Conservation (phyloP, 441 rosid genomes). For the Erodium chrysanthum region DNA sequence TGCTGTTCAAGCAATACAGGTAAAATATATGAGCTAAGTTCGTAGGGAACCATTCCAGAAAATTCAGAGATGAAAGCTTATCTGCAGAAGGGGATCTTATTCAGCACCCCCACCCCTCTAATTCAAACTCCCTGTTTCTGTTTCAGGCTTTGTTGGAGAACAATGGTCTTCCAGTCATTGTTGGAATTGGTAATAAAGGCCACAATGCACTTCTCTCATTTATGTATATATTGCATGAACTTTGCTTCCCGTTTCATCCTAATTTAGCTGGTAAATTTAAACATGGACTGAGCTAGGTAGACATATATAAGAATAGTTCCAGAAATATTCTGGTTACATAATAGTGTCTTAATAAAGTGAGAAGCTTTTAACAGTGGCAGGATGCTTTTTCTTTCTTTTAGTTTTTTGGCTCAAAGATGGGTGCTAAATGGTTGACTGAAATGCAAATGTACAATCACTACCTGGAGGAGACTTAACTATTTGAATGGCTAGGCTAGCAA, state of each 20-base stretch:
- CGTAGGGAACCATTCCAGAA: constrained; percentile 13
- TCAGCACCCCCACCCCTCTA: background rate
- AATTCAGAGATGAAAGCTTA: constrained; percentile 11
- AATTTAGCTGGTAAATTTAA: background rate
- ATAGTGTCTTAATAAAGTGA: background rate
- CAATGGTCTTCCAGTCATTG: constrained; percentile 75
- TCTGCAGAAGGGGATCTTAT: constrained; percentile 1
- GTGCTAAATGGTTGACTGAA: too few species aligned
- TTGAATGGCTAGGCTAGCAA: too few species aligned
- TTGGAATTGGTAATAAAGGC: constrained; percentile 75
- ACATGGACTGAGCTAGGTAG: constrained; percentile 2
- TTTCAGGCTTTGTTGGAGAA: constrained; percentile 90
- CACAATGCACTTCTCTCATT: constrained; percentile 5
- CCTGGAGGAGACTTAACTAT: too few species aligned
- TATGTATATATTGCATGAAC: background rate
- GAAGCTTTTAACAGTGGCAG: background rate
- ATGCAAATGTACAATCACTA: too few species aligned
- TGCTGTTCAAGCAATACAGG: constrained; percentile 99
- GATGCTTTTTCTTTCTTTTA: background rate
- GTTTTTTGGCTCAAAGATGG: background rate
- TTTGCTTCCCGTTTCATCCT: background rate
- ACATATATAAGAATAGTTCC: background rate
- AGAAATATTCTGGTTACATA: constrained; percentile 4
- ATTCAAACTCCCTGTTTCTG: constrained; percentile 17
- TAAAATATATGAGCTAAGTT: constrained; percentile 25